These are phyloP conservation scores for Chaetoceros muelleri DNA, from an alignment of 108 stramenopile genomes.

Conservation along the genomic window DNA sequence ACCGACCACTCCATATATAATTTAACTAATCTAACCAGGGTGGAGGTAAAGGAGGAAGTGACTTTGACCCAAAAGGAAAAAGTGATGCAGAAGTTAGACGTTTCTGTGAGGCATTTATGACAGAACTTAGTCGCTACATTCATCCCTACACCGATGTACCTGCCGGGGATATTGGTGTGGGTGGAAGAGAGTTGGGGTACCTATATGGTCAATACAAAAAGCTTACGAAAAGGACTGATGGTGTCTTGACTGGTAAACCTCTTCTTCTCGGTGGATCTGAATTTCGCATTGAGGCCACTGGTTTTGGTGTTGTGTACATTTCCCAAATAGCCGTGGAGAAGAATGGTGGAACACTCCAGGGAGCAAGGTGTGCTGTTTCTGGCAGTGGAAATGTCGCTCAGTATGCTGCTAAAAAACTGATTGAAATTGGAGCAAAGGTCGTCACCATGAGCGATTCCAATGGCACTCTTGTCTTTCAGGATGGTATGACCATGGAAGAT, in stretches of 20 bases:
- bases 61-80: constrained; percentile 81
- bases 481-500: constrained; percentile 55
- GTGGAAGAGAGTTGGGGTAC: constrained; percentile 72
- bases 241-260: constrained; percentile 68
- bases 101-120: constrained; percentile 81
- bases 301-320: constrained; percentile 66
- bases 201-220: constrained; percentile 73
- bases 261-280: constrained; percentile 49
- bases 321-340: constrained; percentile 55
- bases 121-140: constrained; percentile 47
- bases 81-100: constrained; percentile 57
- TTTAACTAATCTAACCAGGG: no score
- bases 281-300: constrained; percentile 67
- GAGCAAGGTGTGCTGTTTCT: constrained; percentile 48
- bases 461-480: constrained; percentile 52
- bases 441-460: constrained; percentile 83
- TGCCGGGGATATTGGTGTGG: constrained; percentile 81
- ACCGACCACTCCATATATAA: no score
- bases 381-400: constrained; percentile 69
- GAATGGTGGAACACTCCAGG: constrained; percentile 23
- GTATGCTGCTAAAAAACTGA: constrained; percentile 42
- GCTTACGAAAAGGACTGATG: constrained; percentile 12
- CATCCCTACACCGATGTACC: constrained; percentile 73
- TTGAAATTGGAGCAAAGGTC: constrained; percentile 62
- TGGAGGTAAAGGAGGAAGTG: constrained; percentile 62